Base-by-base conservation (phyloP, 306 rosid species). In the Lathyrus oleraceus region DNA sequence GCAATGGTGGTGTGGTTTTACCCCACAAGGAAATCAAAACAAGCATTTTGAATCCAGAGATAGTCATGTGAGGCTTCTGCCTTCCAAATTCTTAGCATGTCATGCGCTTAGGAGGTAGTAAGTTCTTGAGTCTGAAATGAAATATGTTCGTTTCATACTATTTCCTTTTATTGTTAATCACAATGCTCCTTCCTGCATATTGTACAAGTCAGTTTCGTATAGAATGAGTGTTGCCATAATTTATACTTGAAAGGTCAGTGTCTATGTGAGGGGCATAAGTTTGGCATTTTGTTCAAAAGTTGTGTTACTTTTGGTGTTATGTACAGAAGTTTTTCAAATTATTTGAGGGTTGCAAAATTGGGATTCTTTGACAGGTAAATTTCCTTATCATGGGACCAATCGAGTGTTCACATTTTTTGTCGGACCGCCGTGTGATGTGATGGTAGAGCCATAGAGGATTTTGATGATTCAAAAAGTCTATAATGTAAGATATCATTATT, bases 11-110 rank as follows among this genome's bases (percentile, higher is more conserved):
- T 8, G 96, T 94, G 49, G 97, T 94, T 65, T 79, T 94, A 85
- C 98, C 98, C 42, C 98, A 94, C 88, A 94, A 94, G 81, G 97
- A 94, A 87, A 90, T 94, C 83, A 94, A 88, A 76, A 70, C 97
- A 8, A 94, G 87, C 89, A 90, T 94, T 83, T 70, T 88, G 90
- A 94, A 90, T 85, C 98, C 98, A 14, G 98, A 94, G 82, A 94
- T 94, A 61, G 96, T 94, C 51, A 94, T 94, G 98, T 93, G 82
- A 90, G 51, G 78, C 69, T 54, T 14, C 12, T 60, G 68, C 21
- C 43, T 53, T 54, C 36, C 67, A 52, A 70, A 60, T 61, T 65
- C 43, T 11, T 66, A 69, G 61, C 59, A 15, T 65, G 60, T 30
- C 65, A 30, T 48, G 57, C 21, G 43, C 11, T 75, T 66, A 27